These are phyloP conservation scores for Colletotrichum sojae DNA, from an alignment of 2,329 filamentous ascomycete species.

Conservation along the genomic window DNA sequence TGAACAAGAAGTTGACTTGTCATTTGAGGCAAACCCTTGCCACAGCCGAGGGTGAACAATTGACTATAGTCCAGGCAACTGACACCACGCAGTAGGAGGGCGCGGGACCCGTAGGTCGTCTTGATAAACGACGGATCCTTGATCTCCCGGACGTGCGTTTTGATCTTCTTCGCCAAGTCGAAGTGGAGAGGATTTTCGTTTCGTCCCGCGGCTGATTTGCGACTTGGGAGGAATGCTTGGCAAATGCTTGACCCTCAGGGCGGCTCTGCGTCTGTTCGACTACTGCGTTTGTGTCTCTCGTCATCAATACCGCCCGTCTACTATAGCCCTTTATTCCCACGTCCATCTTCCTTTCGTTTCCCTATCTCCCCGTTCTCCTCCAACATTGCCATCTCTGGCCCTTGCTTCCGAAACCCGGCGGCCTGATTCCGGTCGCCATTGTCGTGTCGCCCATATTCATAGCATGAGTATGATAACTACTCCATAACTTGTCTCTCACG, in stretches of 20 bases:
- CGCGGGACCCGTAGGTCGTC: neutral
- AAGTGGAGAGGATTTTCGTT: conserved; percentile 25
- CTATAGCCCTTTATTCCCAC: neutral
- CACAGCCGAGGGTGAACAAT: neutral
- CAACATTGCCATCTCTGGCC: too few species aligned
- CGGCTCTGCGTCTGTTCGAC: conserved; percentile 25
- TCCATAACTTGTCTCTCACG: neutral
- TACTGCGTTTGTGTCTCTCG: neutral
- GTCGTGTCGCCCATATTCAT: neutral
- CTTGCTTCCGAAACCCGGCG: neutral
- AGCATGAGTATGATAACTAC: neutral
- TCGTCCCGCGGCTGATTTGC: conserved; percentile 30
- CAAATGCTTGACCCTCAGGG: conserved; percentile 29
- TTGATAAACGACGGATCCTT: conserved; percentile 18
- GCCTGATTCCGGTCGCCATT: neutral
- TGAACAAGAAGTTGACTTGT: too few species aligned
- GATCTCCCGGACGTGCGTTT: conserved; percentile 20
- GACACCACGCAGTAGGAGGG: neutral
- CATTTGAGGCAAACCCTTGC: too few species aligned
- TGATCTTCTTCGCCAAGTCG: conserved; percentile 33
- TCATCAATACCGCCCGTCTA: neutral
- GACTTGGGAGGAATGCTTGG: conserved; percentile 23
- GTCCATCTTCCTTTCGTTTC: neutral
- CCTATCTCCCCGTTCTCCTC: neutral
- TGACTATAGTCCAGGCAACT: neutral